These are phyloP conservation scores for Kandelia obovata DNA, from an alignment of 345 rosid genomes.

Conservation along the genomic window DNA sequence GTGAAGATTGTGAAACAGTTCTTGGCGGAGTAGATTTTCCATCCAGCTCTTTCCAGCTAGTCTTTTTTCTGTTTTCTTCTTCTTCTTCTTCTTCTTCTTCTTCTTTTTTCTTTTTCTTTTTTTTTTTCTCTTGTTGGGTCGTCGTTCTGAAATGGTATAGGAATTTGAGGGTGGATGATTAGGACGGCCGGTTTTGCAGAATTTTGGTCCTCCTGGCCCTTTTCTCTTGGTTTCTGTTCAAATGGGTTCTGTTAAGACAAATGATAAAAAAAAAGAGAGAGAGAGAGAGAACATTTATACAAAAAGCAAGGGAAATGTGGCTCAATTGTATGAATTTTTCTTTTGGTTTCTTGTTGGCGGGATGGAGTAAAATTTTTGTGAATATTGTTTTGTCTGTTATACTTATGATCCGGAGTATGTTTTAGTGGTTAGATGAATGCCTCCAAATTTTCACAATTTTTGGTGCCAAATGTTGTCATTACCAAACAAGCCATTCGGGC, in stretches of 20 bases:
- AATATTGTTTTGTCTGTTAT: background rate
- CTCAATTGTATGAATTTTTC: too few relatives aligned
- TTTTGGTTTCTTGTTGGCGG: background rate
- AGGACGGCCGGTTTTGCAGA: slow-evolving; percentile 19
- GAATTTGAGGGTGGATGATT: background rate
- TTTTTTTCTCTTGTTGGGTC: too few relatives aligned
- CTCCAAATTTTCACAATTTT: too few relatives aligned
- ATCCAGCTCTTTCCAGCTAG: slow-evolving; percentile 35
- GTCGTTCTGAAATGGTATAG: background rate
- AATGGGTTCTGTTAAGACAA: background rate
- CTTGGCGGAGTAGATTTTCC: slow-evolving; percentile 61
- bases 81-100: background rate
- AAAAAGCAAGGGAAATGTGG: too few relatives aligned
- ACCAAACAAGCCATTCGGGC: background rate
- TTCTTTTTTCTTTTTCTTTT: background rate
- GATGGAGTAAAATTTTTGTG: background rate
- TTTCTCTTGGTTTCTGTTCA: background rate
- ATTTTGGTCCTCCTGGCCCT: background rate
- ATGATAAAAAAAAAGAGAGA: background rate
- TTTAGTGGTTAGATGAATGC: background rate
- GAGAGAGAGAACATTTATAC: too few relatives aligned
- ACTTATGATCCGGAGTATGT: background rate
- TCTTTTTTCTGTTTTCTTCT: background rate
- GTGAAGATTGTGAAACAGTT: slow-evolving; percentile 65
- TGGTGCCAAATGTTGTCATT: too few relatives aligned